Evolutionary conservation across 2,329 filamentous ascomycete species (phyloP).

Genomic region (Alternaria solani): DNA sequence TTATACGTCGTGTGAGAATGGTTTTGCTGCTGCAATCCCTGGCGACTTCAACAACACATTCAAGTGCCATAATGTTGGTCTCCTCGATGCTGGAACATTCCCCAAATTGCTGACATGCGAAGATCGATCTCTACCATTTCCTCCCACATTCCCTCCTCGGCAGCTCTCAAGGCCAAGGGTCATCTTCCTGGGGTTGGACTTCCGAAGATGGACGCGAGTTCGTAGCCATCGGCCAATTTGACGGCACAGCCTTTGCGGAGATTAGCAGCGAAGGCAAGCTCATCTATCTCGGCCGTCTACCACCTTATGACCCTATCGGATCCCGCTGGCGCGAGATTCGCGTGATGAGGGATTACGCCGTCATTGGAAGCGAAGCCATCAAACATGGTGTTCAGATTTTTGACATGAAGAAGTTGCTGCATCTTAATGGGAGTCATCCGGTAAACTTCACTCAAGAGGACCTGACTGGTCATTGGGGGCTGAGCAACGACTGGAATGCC

Average conservation of each 20-base stretch:
- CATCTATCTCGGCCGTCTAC: conserved; percentile 60
- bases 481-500: conserved; percentile 16
- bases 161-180: conserved; percentile 50
- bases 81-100: not conserved
- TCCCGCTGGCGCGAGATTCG: conserved; percentile 62
- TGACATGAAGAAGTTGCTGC: conserved; percentile 61
- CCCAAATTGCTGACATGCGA: conserved; percentile 12
- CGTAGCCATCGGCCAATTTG: conserved; percentile 59
- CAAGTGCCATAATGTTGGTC: conserved; percentile 46
- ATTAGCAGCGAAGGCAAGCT: conserved; percentile 59
- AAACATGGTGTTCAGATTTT: conserved; percentile 67
- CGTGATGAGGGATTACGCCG: conserved; percentile 47
- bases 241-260: conserved; percentile 39
- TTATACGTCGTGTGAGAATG: conserved; percentile 43
- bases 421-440: conserved; percentile 33
- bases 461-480: conserved; percentile 35
- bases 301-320: conserved; percentile 54
- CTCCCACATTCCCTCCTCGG: conserved; percentile 61
- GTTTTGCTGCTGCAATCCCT: conserved; percentile 45
- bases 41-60: conserved; percentile 48
- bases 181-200: conserved; percentile 62
- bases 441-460: conserved; percentile 37
- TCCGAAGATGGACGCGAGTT: conserved; percentile 61
- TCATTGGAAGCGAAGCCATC: conserved; percentile 48
- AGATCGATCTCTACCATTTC: conserved; percentile 64